phyloP scores from a whole-genome alignment of 495 filamentous ascomycete genomes.

The Annulohypoxylon bovei region DNA sequence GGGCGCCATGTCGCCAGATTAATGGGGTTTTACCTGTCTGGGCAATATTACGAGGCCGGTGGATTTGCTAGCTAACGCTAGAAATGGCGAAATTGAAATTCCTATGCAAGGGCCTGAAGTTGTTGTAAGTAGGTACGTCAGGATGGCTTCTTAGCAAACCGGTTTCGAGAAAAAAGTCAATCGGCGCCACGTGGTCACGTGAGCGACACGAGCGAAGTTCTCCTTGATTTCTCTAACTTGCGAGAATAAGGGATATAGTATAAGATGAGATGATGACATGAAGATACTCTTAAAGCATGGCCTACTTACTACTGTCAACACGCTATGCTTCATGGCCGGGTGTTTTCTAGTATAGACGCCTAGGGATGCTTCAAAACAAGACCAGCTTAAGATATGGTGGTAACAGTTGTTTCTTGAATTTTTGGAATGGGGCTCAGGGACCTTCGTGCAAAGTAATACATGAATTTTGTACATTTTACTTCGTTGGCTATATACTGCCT shows the following conservation, averaged over 20 bases:
- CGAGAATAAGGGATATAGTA: neutral
- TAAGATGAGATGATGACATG: neutral
- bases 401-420: slow-evolving; percentile 2
- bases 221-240: neutral
- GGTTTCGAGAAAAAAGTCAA: slow-evolving; percentile 34
- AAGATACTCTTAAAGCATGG: neutral
- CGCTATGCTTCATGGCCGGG: neutral
- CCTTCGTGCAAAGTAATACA: slow-evolving; percentile 34
- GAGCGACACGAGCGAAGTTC: neutral
- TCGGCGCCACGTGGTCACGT: slow-evolving; percentile 37
- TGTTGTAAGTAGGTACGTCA: slow-evolving; percentile 2
- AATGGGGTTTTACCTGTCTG: neutral
- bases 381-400: neutral
- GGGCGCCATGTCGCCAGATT: slow-evolving; percentile 33
- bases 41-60: neutral
- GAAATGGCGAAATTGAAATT: neutral
- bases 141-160: slow-evolving; percentile 24
- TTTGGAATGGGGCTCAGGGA: slow-evolving; percentile 18
- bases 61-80: neutral
- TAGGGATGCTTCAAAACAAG: neutral
- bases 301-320: slow-evolving; percentile 1
- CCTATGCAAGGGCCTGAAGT: slow-evolving; percentile 1
- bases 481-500: slow-evolving; percentile 25
- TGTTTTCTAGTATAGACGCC: neutral
- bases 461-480: slow-evolving; percentile 45